Percentiles rank a stretch among this genome's conserved stretches.
These are phyloP conservation scores for Fraxinus nigra DNA, from an alignment of 305 asterid species.

Conservation along the genomic window DNA sequence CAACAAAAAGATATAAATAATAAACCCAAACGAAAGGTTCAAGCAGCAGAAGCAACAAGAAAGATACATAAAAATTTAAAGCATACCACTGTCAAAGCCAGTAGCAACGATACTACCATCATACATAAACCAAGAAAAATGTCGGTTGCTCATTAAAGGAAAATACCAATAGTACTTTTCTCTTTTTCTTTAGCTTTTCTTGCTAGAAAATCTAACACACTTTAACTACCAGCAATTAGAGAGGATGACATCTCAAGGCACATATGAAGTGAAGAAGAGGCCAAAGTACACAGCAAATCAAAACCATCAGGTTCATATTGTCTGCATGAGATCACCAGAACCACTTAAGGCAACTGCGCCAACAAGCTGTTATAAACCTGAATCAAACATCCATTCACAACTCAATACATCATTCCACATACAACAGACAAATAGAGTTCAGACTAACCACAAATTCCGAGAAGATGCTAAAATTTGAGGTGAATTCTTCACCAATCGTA, in stretches of 20 bases:
- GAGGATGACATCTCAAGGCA: conserved; percentile 43
- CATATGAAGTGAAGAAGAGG: conserved; percentile 54
- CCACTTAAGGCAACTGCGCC: conserved; percentile 70
- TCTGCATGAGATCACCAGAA: conserved; percentile 67
- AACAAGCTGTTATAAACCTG: conserved; percentile 71
- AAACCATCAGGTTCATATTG: conserved; percentile 62
- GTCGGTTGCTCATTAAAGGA: conserved; percentile 24
- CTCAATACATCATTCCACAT: conserved; percentile 49
- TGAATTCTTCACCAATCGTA: neutral
- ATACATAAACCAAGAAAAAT: conserved; percentile 23
- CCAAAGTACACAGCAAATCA: conserved; percentile 70
- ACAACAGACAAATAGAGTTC: conserved; percentile 24
- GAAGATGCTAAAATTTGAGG: neutral
- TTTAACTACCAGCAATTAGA: conserved; percentile 37
- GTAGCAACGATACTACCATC: conserved; percentile 20
- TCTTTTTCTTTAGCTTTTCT: conserved; percentile 17
- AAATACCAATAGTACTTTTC: conserved; percentile 15
- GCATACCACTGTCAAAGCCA: conserved; percentile 20
- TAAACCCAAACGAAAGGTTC: conserved; percentile 13
- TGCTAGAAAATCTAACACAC: conserved; percentile 29
- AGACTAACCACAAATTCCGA: conserved; percentile 8
- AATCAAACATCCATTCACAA: conserved; percentile 61
- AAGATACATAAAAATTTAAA: conserved; percentile 8
- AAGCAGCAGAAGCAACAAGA: conserved; percentile 14
- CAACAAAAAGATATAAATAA: neutral